These are phyloP conservation scores for Blastosporella zonata DNA, from an alignment of 1,284 basidiomycete genomes.

Conservation along the genomic window DNA sequence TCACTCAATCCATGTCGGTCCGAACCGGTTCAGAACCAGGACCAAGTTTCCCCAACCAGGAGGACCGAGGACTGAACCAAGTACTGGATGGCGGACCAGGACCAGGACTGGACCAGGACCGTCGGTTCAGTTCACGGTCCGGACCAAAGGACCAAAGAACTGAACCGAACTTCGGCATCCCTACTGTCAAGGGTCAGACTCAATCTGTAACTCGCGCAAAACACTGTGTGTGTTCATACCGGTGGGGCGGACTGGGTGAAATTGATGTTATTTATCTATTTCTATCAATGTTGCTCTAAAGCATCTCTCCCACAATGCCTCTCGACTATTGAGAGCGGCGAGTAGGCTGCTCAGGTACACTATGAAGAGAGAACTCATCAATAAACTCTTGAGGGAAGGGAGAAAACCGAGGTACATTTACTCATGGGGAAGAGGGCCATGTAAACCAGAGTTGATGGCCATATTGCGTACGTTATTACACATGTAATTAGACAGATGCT, in stretches of 20 bases:
- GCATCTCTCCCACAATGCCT: neutral
- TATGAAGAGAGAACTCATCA: neutral
- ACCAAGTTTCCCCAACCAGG: too few relatives aligned
- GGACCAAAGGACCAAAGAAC: too few relatives aligned
- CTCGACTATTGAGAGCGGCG: neutral
- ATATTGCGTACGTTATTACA: constrained; percentile 27
- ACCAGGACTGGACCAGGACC: too few relatives aligned
- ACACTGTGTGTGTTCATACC: neutral
- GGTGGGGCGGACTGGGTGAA: neutral
- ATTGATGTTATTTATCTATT: neutral
- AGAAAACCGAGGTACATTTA: constrained; percentile 21
- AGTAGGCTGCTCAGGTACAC: neutral
- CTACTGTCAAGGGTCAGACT: too few relatives aligned
- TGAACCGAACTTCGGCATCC: too few relatives aligned
- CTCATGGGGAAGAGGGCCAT: constrained; percentile 27
- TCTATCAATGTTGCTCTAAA: neutral
- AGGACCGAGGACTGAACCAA: too few relatives aligned
- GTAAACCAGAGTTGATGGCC: constrained; percentile 26
- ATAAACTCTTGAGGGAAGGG: neutral
- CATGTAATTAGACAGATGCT: constrained; percentile 24
- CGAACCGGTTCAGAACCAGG: too few relatives aligned
- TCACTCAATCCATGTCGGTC: too few relatives aligned
- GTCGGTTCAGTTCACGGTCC: too few relatives aligned
- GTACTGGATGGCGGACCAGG: too few relatives aligned
- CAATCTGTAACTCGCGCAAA: too few relatives aligned